phyloP scores from a whole-genome alignment of 1,139 yeast genomes.

The Candida freyschussii region DNA sequence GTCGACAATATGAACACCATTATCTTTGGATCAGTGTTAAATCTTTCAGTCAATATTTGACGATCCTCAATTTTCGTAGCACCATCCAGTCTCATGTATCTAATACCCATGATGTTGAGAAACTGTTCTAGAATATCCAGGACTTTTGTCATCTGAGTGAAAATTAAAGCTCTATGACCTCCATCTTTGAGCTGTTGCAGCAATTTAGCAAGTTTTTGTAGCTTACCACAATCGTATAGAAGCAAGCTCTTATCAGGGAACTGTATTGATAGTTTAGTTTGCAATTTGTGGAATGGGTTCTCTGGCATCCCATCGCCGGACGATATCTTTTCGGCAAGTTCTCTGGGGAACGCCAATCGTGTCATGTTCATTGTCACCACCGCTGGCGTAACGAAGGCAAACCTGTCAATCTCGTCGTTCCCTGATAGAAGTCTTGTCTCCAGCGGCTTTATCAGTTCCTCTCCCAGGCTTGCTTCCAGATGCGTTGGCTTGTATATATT shows the following conservation, averaged over 20 bases:
- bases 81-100: conserved; percentile 94
- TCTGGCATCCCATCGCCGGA: conserved; percentile 26
- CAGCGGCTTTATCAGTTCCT: conserved; percentile 32
- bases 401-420: conserved; percentile 60
- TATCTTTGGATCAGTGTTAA: conserved; percentile 78
- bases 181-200: conserved; percentile 72
- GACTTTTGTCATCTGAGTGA: conserved; percentile 98
- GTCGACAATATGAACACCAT: conserved; percentile 93
- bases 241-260: conserved; percentile 92
- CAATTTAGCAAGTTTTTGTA: conserved; percentile 75
- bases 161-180: conserved; percentile 92
- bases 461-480: conserved; percentile 11
- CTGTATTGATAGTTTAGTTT: conserved; percentile 84
- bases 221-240: conserved; percentile 95
- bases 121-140: conserved; percentile 91
- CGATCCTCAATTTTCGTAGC: conserved; percentile 97
- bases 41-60: conserved; percentile 87
- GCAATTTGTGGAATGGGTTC: conserved; percentile 79
- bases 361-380: conserved; percentile 78
- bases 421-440: conserved; percentile 31
- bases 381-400: conserved; percentile 82
- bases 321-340: conserved; percentile 19
- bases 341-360: conserved; percentile 35
- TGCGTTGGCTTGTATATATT: conserved; percentile 19
- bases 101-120: conserved; percentile 87